A percentile compares a stretch with the other conserved stretches of the same genome.
Conservation (phyloP, 169 alveolate species). For the Theileria orientalis region DNA sequence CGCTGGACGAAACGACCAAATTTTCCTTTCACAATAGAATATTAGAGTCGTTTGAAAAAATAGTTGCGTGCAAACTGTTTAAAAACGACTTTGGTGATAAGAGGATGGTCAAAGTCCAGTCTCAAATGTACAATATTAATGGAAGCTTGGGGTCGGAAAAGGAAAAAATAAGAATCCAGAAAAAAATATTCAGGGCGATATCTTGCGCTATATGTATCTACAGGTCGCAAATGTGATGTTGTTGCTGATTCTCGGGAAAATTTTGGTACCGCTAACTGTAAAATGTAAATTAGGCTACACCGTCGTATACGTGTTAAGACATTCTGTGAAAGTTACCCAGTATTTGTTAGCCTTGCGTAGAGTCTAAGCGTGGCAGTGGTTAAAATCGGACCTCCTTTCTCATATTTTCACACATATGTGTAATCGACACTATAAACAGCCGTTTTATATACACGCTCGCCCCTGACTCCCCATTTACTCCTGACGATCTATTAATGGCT, state of each 20-base stretch:
- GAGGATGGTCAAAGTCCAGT: not conserved
- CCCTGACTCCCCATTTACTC: constrained; percentile 4
- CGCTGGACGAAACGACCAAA: constrained; percentile 10
- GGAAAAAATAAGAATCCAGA: constrained; percentile 1
- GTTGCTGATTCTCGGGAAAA: too few relatives aligned
- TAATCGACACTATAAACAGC: not conserved
- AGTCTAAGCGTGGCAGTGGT: too few relatives aligned
- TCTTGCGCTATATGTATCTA: not conserved
- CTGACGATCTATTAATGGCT: not conserved
- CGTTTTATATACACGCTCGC: not conserved
- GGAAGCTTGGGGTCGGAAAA: not conserved
- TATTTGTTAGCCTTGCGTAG: too few relatives aligned
- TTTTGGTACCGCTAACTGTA: too few relatives aligned
- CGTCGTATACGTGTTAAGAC: too few relatives aligned
- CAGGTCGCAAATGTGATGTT: too few relatives aligned
- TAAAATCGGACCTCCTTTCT: too few relatives aligned
- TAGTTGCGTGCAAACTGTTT: not conserved
- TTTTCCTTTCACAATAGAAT: not conserved
- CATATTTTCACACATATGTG: too few relatives aligned
- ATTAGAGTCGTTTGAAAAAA: not conserved
- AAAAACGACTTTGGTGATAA: not conserved
- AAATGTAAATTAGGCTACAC: too few relatives aligned
- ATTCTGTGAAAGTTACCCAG: too few relatives aligned
- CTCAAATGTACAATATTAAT: not conserved
- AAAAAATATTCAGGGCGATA: not conserved